Conservation (phyloP, 345 rosid genomes). For the Citrus sp. region DNA sequence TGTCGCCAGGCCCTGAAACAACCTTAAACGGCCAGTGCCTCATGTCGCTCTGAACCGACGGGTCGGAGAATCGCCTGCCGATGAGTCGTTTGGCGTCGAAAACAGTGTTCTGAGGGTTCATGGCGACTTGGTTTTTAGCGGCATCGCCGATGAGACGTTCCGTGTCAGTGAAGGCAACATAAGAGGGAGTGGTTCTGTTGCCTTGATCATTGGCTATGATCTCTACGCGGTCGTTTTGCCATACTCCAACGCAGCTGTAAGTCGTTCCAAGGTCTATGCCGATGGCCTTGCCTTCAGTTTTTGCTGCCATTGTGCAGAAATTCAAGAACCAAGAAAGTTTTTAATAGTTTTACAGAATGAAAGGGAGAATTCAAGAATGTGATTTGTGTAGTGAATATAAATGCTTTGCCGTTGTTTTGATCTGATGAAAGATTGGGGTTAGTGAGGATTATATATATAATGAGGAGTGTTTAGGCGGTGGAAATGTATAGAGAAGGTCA, state of each 20-base stretch:
- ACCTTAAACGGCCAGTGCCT: slow-evolving; percentile 19
- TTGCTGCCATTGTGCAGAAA: not conserved
- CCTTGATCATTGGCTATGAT: slow-evolving; percentile 25
- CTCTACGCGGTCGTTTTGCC: slow-evolving; percentile 23
- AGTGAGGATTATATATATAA: not conserved
- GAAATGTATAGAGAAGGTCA: not conserved
- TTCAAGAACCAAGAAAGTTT: not conserved
- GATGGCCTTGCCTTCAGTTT: slow-evolving; percentile 17
- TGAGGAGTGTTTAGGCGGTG: not conserved
- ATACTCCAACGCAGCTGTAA: slow-evolving; percentile 6
- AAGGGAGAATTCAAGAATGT: no score
- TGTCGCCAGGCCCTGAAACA: not conserved
- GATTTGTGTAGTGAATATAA: not conserved
- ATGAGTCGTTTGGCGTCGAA: slow-evolving; percentile 16
- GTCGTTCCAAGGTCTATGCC: not conserved
- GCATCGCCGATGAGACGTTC: slow-evolving; percentile 10
- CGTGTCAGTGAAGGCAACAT: slow-evolving; percentile 19
- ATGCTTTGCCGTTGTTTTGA: not conserved
- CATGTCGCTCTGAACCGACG: slow-evolving; percentile 15
- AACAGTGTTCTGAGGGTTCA: slow-evolving; percentile 22
- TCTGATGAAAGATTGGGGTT: not conserved
- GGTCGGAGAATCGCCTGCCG: slow-evolving; percentile 14
- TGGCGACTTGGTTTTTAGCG: slow-evolving; percentile 20
- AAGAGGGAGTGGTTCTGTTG: slow-evolving; percentile 21
- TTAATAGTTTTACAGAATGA: not conserved